Evolutionary conservation across 371 early-diverging fungal genomes (phyloP), one percentile per base, ranked within the genome.

Genomic region (Lichtheimia hyalospora): DNA sequence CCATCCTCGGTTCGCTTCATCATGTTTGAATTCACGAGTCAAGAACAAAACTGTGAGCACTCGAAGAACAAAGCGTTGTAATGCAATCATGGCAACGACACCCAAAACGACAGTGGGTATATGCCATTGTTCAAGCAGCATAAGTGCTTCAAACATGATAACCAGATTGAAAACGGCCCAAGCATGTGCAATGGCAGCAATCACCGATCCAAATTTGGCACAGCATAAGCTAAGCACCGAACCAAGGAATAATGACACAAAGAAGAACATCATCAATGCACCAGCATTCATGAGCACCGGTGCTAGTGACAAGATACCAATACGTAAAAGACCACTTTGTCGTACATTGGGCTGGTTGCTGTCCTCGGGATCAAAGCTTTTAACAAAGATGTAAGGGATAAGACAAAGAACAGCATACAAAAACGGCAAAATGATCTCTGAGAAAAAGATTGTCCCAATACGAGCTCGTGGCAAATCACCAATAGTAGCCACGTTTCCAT

Each of bases 1-100:
- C 94, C 94, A 93, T 8, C 93, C 94, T 40, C 85, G 75, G 63
- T 92, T 92, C 20, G 90, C 77, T 63, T 87, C 90, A 67, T 90
- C 91, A 66, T 92, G 88, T 57, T 87, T 87, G 72, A 90, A 88
- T 71, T 93, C 93, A 39, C 93, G 84, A 34, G 93, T 88, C 50
- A 94, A 70, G 60, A 90, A 87, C 41, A 90, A 60, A 18, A 85
- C 79, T 49, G 87, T 86, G 58, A 93, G 58, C 3, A 89, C 50
- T 43, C 87, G 85, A 68, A 92, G 83, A 13, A 89, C 65, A 41
- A 87, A 88, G 1, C 89, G 85, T 62, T 91, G 92, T 15, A 92
- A 77, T 50, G 79, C 80, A 16, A 78, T 62, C 57, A 88, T 84
- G 0, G 86, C 79, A 48, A 91, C 84, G 18, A 90, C 60, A 14